Evolutionary conservation across 2,329 filamentous ascomycete genomes (phyloP).

Genomic region (Mycosphaerella sp.): DNA sequence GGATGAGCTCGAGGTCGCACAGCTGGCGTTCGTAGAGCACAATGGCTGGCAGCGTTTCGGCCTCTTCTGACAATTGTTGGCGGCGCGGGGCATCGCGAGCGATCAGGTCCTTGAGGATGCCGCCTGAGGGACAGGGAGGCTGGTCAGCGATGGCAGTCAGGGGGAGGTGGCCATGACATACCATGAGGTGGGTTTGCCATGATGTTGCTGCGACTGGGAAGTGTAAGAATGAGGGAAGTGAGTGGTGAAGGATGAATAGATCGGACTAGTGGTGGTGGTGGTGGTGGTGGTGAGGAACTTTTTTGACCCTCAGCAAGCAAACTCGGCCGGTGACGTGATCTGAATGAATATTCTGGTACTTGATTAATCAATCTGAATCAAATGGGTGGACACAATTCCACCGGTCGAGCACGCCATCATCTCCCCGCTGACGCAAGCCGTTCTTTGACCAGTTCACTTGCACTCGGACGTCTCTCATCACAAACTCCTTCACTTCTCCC

Average conservation of each 20-base stretch:
- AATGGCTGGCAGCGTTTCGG: slow-evolving; percentile 78
- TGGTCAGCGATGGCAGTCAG: slow-evolving; percentile 17
- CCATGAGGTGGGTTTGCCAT: slow-evolving; percentile 51
- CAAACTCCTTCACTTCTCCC: no score
- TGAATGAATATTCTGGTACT: no score
- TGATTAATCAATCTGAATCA: no score
- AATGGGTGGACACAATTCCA: no score
- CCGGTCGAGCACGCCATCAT: neutral
- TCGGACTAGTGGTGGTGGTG: no score
- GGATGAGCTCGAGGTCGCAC: slow-evolving; percentile 93
- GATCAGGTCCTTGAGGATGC: slow-evolving; percentile 94
- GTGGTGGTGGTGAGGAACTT: no score
- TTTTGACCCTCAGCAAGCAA: neutral
- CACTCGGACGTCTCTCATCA: no score
- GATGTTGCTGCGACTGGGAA: slow-evolving; percentile 29
- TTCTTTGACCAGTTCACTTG: no score
- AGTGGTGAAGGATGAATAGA: no score
- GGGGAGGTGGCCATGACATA: no score
- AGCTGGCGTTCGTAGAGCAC: slow-evolving; percentile 87
- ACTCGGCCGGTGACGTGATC: slow-evolving; percentile 1
- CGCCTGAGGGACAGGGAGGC: slow-evolving; percentile 53
- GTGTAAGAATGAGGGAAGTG: neutral
- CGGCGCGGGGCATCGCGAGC: slow-evolving; percentile 84
- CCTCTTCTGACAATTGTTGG: slow-evolving; percentile 71
- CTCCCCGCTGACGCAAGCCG: neutral